These are phyloP conservation scores for Cercospora janseana DNA, from an alignment of 2,329 filamentous ascomycete genomes.

Conservation along the genomic window DNA sequence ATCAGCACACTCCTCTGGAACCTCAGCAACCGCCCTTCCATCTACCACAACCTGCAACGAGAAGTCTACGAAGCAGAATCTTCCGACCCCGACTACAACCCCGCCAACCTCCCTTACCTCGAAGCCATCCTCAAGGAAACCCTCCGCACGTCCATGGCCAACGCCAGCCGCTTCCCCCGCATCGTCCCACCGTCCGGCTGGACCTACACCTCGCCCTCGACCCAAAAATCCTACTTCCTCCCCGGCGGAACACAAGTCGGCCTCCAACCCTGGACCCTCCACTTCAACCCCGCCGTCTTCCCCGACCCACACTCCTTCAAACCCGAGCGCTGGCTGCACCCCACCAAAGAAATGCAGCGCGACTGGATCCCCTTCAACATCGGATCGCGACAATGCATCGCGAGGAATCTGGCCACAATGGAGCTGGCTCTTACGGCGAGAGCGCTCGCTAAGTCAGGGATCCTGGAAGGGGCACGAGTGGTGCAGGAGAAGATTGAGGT, in stretches of 20 bases:
- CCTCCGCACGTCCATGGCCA: constrained; percentile 52
- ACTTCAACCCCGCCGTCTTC: constrained; percentile 48
- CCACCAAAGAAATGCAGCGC: constrained; percentile 41
- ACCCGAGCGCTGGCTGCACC: constrained; percentile 51
- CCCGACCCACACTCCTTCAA: constrained; percentile 45
- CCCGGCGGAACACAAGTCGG: constrained; percentile 49
- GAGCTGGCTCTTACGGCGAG: constrained; percentile 48
- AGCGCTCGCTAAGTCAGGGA: constrained; percentile 44
- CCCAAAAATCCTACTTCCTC: constrained; percentile 24
- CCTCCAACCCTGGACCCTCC: constrained; percentile 48
- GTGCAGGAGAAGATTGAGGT: constrained; percentile 49
- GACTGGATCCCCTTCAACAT: constrained; percentile 52
- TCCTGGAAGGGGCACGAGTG: constrained; percentile 46
- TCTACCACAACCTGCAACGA: constrained; percentile 38
- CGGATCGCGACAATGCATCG: constrained; percentile 52
- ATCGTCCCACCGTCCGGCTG: constrained; percentile 45
- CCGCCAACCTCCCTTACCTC: constrained; percentile 47
- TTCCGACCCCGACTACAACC: constrained; percentile 32
- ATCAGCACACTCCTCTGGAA: constrained; percentile 50
- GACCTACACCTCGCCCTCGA: constrained; percentile 32
- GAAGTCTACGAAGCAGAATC: constrained; percentile 36
- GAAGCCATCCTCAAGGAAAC: constrained; percentile 52
- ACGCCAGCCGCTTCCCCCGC: constrained; percentile 52
- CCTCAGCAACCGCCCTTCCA: constrained; percentile 45
- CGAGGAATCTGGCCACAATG: constrained; percentile 48